phyloP scores from a whole-genome alignment of 2,329 filamentous ascomycete genomes.

The Tympanopsis confertula region DNA sequence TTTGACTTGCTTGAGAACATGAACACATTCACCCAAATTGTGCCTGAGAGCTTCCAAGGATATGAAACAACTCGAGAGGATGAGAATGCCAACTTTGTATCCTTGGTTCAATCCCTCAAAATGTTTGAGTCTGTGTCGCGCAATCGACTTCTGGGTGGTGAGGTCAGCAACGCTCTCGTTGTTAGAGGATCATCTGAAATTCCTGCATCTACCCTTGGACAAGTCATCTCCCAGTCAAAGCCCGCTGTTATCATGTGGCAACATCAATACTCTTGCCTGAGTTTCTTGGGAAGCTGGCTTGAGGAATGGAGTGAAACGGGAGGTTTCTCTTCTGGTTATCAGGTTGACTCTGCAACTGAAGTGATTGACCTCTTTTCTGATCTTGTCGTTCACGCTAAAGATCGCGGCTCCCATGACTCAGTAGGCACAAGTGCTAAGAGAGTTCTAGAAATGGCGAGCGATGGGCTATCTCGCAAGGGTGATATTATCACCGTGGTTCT shows the following conservation, averaged over 20 bases:
- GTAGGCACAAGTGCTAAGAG: slow-evolving; percentile 23
- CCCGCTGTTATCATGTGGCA: not conserved
- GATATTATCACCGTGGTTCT: slow-evolving; percentile 76
- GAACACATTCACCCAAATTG: slow-evolving; percentile 63
- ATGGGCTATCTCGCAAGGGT: slow-evolving; percentile 39
- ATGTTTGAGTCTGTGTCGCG: slow-evolving; percentile 52
- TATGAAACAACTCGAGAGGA: slow-evolving; percentile 77
- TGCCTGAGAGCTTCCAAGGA: slow-evolving; percentile 60
- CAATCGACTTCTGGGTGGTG: slow-evolving; percentile 29
- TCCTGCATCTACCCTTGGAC: not conserved
- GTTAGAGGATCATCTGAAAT: not conserved
- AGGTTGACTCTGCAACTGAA: not conserved
- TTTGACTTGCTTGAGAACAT: slow-evolving; percentile 57
- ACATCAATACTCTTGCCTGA: slow-evolving; percentile 1
- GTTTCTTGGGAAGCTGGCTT: not conserved
- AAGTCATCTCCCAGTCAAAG: not conserved
- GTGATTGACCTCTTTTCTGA: not conserved
- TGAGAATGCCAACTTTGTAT: slow-evolving; percentile 50
- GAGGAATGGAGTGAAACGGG: slow-evolving; percentile 1
- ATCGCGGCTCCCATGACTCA: slow-evolving; percentile 1
- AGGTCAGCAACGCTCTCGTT: slow-evolving; percentile 7
- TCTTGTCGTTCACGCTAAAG: slow-evolving; percentile 7
- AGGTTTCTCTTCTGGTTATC: not conserved
- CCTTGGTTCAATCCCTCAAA: slow-evolving; percentile 58
- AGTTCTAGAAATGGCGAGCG: slow-evolving; percentile 47